Conservation (phyloP, 805 yeast genomes). For the Ogataea sp. region DNA sequence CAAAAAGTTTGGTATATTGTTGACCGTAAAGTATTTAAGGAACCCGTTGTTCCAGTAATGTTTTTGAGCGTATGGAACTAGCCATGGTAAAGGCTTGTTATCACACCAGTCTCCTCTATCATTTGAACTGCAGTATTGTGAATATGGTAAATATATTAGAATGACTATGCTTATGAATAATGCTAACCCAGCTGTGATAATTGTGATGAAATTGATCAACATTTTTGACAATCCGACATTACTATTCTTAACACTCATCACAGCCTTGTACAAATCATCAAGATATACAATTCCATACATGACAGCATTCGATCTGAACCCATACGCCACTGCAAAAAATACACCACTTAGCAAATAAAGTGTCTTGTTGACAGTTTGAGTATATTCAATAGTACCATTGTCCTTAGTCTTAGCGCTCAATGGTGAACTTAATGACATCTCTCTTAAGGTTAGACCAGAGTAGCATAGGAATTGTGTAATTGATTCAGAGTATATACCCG, state of each 20-base stretch:
- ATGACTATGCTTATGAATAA: slow-evolving; percentile 38
- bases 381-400: too few relatives aligned
- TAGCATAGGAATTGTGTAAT: slow-evolving; percentile 54
- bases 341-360: slow-evolving; percentile 41
- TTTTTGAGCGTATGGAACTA: slow-evolving; percentile 64
- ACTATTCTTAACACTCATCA: slow-evolving; percentile 3
- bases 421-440: slow-evolving; percentile 14
- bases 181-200: slow-evolving; percentile 49
- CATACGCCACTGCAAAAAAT: slow-evolving; percentile 46
- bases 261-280: slow-evolving; percentile 38
- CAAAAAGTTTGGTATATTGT: slow-evolving; percentile 76
- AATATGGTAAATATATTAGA: slow-evolving; percentile 47
- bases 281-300: slow-evolving; percentile 63
- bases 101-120: slow-evolving; percentile 75
- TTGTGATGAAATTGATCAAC: slow-evolving; percentile 14
- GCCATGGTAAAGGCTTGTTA: slow-evolving; percentile 37
- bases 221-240: neutral
- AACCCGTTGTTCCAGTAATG: slow-evolving; percentile 86
- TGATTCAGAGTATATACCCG: slow-evolving; percentile 73
- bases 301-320: slow-evolving; percentile 70
- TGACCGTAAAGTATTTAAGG: slow-evolving; percentile 70
- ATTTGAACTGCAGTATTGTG: slow-evolving; percentile 47
- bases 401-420: neutral
- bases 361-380: neutral
- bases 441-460: slow-evolving; percentile 45